These are phyloP conservation scores for Pholiota molesta DNA, from an alignment of 768 basidiomycete species.

Conservation along the genomic window DNA sequence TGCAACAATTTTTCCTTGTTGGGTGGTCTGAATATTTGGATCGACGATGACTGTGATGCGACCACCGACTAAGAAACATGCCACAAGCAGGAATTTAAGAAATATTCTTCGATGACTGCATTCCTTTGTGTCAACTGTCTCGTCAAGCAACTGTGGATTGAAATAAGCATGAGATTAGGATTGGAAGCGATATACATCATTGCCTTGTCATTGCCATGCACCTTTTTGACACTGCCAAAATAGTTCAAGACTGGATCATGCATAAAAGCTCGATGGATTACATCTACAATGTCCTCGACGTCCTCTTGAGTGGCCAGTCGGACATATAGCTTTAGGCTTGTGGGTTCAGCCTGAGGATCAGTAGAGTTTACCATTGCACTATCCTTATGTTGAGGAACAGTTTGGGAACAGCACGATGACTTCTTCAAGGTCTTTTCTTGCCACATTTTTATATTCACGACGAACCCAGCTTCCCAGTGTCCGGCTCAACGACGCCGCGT, in stretches of 20 bases:
- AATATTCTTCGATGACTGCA: slow-evolving; percentile 18
- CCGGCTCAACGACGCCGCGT: too few species aligned
- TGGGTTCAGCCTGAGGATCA: too few species aligned
- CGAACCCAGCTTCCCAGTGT: too few species aligned
- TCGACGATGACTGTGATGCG: slow-evolving; percentile 30
- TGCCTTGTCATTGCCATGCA: too few species aligned
- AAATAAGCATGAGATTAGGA: background rate
- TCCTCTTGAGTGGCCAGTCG: background rate
- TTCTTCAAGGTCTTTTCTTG: too few species aligned
- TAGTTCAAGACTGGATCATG: background rate
- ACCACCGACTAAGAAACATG: slow-evolving; percentile 24
- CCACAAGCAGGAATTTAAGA: slow-evolving; percentile 21
- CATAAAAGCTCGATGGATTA: background rate
- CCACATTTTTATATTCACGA: too few species aligned
- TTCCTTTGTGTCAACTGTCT: slow-evolving; percentile 17
- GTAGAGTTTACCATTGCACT: too few species aligned
- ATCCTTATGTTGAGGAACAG: background rate
- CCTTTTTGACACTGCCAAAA: background rate
- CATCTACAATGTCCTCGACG: background rate
- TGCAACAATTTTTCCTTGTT: slow-evolving; percentile 24
- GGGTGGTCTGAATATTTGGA: slow-evolving; percentile 11
- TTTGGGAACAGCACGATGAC: too few species aligned
- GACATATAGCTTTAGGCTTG: background rate
- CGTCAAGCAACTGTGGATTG: slow-evolving; percentile 19
- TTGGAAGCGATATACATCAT: background rate